A percentile compares a stretch with the other conserved stretches of the same genome.
These are phyloP conservation scores for Fraxinus pennsylvanica DNA, from an alignment of 257 asterid species.

Conservation along the genomic window DNA sequence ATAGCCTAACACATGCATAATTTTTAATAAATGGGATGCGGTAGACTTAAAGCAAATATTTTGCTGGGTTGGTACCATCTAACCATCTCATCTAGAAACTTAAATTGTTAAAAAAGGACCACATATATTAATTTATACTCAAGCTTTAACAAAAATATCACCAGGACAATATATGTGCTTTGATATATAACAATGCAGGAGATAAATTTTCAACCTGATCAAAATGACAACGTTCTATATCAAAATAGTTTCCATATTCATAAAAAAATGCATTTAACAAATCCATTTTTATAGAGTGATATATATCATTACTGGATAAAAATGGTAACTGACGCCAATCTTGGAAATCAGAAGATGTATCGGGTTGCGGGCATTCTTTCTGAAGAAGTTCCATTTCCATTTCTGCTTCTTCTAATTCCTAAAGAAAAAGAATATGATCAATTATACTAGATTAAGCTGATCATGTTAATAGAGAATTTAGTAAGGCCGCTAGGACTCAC, in stretches of 20 bases:
- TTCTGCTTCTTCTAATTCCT: slow-evolving; percentile 97
- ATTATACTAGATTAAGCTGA: slow-evolving; percentile 24
- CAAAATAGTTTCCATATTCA: slow-evolving; percentile 10
- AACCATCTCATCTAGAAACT: not conserved
- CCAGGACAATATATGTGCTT: not conserved
- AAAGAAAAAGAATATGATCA: slow-evolving; percentile 19
- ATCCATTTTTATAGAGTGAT: slow-evolving; percentile 13
- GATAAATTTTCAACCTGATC: not conserved
- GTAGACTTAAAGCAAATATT: not conserved
- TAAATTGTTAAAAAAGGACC: not conserved
- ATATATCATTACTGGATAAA: slow-evolving; percentile 51
- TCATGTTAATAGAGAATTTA: slow-evolving; percentile 3
- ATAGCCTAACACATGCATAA: not conserved
- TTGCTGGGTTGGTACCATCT: not conserved
- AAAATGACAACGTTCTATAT: not conserved
- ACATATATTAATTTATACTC: not conserved
- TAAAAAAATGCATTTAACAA: slow-evolving; percentile 11
- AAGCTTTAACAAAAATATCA: not conserved
- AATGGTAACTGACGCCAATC: slow-evolving; percentile 61
- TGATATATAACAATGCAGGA: slow-evolving; percentile 3
- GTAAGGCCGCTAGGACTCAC: slow-evolving; percentile 32
- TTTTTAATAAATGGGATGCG: not conserved
- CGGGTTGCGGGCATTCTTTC: slow-evolving; percentile 49
- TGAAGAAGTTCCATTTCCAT: slow-evolving; percentile 88
- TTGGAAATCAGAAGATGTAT: slow-evolving; percentile 51